phyloP scores from a whole-genome alignment of 2,329 filamentous ascomycete species.

The Graphium sp. region DNA sequence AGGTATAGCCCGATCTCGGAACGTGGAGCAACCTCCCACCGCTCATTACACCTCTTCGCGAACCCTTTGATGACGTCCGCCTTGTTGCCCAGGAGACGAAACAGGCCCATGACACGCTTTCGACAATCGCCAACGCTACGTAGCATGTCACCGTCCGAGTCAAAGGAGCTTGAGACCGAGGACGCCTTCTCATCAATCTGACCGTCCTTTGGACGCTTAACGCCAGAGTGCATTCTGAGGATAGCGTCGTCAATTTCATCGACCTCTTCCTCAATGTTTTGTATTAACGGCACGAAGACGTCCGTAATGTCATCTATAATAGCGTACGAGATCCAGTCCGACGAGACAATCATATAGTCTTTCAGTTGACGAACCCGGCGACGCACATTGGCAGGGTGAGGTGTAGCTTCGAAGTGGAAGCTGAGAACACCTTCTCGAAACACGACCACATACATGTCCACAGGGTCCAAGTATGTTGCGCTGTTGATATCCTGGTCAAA shows the following conservation, averaged over 20 bases:
- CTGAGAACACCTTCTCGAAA: slow-evolving; percentile 91
- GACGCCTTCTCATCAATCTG: slow-evolving; percentile 20
- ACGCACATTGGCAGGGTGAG: slow-evolving; percentile 90
- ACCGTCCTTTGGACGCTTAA: slow-evolving; percentile 19
- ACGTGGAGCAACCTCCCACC: slow-evolving; percentile 88
- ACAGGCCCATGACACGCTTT: slow-evolving; percentile 94
- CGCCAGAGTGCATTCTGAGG: slow-evolving; percentile 56
- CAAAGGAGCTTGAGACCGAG: slow-evolving; percentile 22
- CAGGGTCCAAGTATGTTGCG: slow-evolving; percentile 81
- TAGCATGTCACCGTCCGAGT: slow-evolving; percentile 64
- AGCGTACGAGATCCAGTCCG: slow-evolving; percentile 97
- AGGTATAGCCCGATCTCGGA: slow-evolving; percentile 96
- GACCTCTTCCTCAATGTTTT: slow-evolving; percentile 87
- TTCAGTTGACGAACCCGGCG: slow-evolving; percentile 82
- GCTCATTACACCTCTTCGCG: slow-evolving; percentile 93
- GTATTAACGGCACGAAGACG: slow-evolving; percentile 82
- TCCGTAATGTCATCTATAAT: slow-evolving; percentile 98
- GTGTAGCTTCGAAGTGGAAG: slow-evolving; percentile 94
- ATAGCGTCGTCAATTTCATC: slow-evolving; percentile 94
- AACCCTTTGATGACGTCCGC: slow-evolving; percentile 99
- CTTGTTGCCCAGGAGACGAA: slow-evolving; percentile 86
- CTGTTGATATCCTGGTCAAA: slow-evolving; percentile 90
- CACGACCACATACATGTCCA: slow-evolving; percentile 95
- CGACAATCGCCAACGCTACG: slow-evolving; percentile 82
- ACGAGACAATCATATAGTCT: slow-evolving; percentile 82